These are phyloP conservation scores for Themeda triandra DNA, from an alignment of 176 grass and related monocot genomes.

Conservation along the genomic window DNA sequence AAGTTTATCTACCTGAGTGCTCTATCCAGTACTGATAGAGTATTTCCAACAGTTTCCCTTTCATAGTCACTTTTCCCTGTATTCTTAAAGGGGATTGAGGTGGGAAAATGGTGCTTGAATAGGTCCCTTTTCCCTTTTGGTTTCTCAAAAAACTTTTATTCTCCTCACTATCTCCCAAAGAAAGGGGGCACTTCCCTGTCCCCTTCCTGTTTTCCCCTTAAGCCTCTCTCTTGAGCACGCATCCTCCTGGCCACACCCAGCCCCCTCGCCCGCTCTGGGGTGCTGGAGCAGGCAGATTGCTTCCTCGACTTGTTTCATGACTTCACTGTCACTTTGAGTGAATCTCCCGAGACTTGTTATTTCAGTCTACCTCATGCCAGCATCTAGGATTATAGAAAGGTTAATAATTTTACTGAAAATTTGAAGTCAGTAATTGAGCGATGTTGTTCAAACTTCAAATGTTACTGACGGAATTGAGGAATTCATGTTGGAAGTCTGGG, in stretches of 20 bases:
- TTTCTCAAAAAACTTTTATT: not conserved
- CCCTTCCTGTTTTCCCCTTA: not conserved
- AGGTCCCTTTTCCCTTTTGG: not conserved
- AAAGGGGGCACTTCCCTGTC: not conserved
- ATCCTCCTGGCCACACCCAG: not conserved
- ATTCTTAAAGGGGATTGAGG: not conserved
- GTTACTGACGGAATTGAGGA: no score
- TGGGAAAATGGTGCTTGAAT: not conserved
- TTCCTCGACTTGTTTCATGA: not conserved
- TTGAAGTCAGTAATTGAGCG: not conserved
- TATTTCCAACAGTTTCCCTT: no score
- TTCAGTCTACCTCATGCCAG: no score
- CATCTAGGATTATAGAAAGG: no score
- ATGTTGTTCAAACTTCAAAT: not conserved
- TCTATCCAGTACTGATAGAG: no score
- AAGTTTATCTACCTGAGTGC: no score
- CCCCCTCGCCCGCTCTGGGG: no score
- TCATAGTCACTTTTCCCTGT: no score
- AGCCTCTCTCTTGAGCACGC: not conserved
- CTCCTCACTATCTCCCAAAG: not conserved
- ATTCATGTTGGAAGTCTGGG: not conserved
- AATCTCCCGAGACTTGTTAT: no score
- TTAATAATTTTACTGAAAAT: no score
- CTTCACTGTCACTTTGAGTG: no score
- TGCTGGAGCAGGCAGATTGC: not conserved